phyloP scores from a whole-genome alignment of 257 asterid species.

The Primulina eburnea region DNA sequence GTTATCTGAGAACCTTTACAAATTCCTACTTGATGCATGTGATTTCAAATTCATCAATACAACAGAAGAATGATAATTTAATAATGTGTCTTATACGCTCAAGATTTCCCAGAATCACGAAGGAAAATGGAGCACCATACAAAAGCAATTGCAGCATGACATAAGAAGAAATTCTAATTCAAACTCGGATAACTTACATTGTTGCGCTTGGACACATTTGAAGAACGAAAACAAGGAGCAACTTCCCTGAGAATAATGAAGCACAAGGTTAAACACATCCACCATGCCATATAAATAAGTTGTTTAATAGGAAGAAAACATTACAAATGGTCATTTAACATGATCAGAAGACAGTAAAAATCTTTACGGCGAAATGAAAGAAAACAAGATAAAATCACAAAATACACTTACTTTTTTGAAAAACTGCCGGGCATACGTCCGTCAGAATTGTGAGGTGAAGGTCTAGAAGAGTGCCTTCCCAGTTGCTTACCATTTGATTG shows the following conservation, averaged over 20 bases:
- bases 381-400: conserved; percentile 15
- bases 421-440: conserved; percentile 29
- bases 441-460: conserved; percentile 34
- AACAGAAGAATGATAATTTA: background rate
- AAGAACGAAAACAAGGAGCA: conserved; percentile 24
- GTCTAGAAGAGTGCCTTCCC: conserved; percentile 28
- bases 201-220: conserved; percentile 30
- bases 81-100: conserved; percentile 19
- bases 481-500: conserved; percentile 34
- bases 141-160: conserved; percentile 19
- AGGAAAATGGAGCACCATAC: conserved; percentile 18
- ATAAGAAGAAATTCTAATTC: conserved; percentile 9
- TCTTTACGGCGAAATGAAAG: conserved; percentile 10
- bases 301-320: conserved; percentile 12
- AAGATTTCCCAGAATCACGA: conserved; percentile 16
- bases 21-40: conserved; percentile 2
- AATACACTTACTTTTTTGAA: conserved; percentile 42
- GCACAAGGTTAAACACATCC: conserved; percentile 20
- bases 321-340: background rate
- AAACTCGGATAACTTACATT: conserved; percentile 32
- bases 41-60: background rate
- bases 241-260: conserved; percentile 30
- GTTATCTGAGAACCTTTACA: conserved; percentile 5
- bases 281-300: conserved; percentile 10
- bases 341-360: background rate